Conservation (phyloP, 1,284 basidiomycete genomes). For the Sanguinoderma infundibulare region DNA sequence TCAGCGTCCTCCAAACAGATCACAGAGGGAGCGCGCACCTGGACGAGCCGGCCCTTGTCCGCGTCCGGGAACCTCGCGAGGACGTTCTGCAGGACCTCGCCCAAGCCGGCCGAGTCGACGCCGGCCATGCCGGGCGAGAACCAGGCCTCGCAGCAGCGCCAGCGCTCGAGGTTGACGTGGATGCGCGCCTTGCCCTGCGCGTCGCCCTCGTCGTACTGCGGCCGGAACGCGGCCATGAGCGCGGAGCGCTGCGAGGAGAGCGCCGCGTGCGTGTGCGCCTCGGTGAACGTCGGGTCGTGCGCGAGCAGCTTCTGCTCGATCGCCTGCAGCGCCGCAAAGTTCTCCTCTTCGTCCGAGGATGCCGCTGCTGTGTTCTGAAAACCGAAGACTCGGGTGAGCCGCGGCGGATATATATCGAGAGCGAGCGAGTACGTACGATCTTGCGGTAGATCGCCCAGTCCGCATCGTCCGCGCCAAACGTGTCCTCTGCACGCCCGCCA, state of each 20-base stretch:
- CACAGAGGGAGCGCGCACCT: neutral
- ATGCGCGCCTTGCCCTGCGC: conserved; percentile 76
- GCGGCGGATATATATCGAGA: neutral
- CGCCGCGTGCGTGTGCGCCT: conserved; percentile 83
- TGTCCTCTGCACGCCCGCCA: conserved; percentile 77
- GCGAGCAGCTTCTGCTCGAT: conserved; percentile 86
- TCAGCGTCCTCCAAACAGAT: neutral
- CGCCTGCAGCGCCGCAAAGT: conserved; percentile 70
- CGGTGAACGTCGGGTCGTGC: conserved; percentile 84
- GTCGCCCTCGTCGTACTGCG: conserved; percentile 73
- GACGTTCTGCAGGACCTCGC: conserved; percentile 88
- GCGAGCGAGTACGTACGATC: conserved; percentile 68
- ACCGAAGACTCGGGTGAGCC: neutral
- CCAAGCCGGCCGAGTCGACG: conserved; percentile 92
- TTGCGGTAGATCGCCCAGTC: conserved; percentile 99
- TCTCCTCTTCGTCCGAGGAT: conserved; percentile 98
- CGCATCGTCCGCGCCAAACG: conserved; percentile 93
- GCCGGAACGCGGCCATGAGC: conserved; percentile 84
- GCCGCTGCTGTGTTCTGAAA: conserved; percentile 83
- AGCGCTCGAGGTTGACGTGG: conserved; percentile 93
- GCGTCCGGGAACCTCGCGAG: conserved; percentile 78
- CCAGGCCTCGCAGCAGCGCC: conserved; percentile 92
- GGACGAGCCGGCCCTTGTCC: conserved; percentile 49
- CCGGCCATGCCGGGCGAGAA: conserved; percentile 95
- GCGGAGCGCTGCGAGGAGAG: conserved; percentile 79